Base-by-base conservation (phyloP, 306 rosid species). In the Nissolia schottii region DNA sequence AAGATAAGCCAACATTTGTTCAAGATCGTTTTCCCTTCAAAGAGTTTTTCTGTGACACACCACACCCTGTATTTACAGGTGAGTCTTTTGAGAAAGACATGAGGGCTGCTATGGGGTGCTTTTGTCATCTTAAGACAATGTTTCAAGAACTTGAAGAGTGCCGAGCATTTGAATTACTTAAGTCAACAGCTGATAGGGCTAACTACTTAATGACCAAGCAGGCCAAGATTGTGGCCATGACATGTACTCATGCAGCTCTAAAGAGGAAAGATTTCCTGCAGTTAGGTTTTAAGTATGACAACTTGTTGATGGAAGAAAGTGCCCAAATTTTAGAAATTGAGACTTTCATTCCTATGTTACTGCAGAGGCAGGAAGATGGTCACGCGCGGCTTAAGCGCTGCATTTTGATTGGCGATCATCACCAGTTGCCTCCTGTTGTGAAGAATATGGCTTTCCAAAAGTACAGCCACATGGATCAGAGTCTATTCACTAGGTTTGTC, bases 131-230 rank as follows among this genome's bases (percentile, higher is more conserved):
- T 18, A 89, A 91, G 89, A 89, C 90, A 28, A 75, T 91, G 92
- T 94, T 94, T 82, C 99, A 91, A 81, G 99, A 94, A 78, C 97
- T 94, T 81, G 97, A 94, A 89, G 99, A 94, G 85, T 94, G 99
- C 27, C 86, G 96, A 64, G 99, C 99, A 34, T 94, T 91, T 73
- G 99, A 94, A 71, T 80, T 91, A 61, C 96, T 94, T 7, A 94
- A 94, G 90, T 94, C 99, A 53, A 94, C 96, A 24, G 97, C 99
- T 78, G 97, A 94, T 79, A 86, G 97, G 53, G 99, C 99, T 61
- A 94, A 94, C 74, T 91, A 94, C 84, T 79, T 94, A 75, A 94
- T 89, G 97, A 94, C 99, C 51, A 94, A 94, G 87, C 99, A 94
- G 77, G 99, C 99, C 55, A 94, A 94, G 88, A 94, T 94, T 74